Percentiles rank a stretch among this genome's conserved stretches.
Conservation (phyloP, 345 rosid species). For the Lagerstroemia speciosa region DNA sequence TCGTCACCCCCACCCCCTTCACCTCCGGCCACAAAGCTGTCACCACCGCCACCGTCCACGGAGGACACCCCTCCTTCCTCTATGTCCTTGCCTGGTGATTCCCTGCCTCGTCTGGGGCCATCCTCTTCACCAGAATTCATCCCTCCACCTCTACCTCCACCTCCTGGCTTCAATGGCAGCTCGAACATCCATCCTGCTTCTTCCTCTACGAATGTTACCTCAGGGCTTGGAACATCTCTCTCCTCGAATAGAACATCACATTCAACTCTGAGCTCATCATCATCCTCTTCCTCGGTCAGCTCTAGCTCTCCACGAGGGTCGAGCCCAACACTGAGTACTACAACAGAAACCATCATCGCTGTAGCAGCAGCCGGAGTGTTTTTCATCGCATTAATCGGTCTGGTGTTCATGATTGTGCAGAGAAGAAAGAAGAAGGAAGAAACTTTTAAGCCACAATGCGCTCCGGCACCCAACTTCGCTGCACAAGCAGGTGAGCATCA, state of each 20-base stretch:
- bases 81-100: constrained; percentile 5
- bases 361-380: constrained; percentile 38
- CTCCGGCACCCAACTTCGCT: constrained; percentile 39
- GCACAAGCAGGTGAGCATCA: constrained; percentile 37
- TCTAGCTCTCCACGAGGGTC: constrained; percentile 21
- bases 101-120: constrained; percentile 6
- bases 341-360: constrained; percentile 16
- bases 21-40: not conserved
- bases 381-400: constrained; percentile 39
- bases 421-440: constrained; percentile 34
- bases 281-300: constrained; percentile 9
- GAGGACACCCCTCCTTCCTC: constrained; percentile 14
- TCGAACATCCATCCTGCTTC: not conserved
- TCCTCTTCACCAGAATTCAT: constrained; percentile 19
- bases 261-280: constrained; percentile 15
- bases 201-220: not conserved
- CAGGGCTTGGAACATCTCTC: not conserved
- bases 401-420: constrained; percentile 28
- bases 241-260: not conserved
- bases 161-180: not conserved
- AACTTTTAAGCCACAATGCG: constrained; percentile 23
- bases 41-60: constrained; percentile 11
- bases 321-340: constrained; percentile 5
- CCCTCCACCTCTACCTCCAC: constrained; percentile 15
- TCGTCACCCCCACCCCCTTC: not conserved